Percentiles rank a stretch among this genome's conserved stretches.
Conservation (phyloP, 129 eudicot genomes). For the Pulicaria dysenterica region DNA sequence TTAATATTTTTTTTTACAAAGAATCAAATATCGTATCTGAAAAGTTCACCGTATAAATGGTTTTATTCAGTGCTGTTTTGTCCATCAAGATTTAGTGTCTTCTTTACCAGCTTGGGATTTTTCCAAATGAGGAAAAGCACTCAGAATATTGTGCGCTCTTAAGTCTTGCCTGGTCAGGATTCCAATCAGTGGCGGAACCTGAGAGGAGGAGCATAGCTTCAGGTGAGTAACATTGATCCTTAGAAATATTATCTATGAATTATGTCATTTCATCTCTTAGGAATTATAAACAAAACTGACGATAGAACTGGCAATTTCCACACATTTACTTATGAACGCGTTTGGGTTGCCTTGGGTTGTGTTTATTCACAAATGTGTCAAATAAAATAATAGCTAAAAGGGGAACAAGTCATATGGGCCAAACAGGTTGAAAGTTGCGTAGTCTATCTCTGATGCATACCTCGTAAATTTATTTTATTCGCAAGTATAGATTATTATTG, state of each 20-base stretch:
- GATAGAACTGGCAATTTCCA: too few relatives aligned
- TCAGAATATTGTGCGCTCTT: slow-evolving; percentile 79
- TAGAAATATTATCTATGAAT: slow-evolving; percentile 4
- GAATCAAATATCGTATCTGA: slow-evolving; percentile 17
- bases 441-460: too few relatives aligned
- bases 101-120: slow-evolving; percentile 46
- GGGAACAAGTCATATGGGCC: too few relatives aligned
- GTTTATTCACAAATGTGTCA: too few relatives aligned
- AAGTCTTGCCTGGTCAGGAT: slow-evolving; percentile 93
- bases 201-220: slow-evolving; percentile 29
- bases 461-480: too few relatives aligned
- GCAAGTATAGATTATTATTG: too few relatives aligned
- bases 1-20: slow-evolving; percentile 11
- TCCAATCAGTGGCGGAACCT: slow-evolving; percentile 86
- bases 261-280: neutral
- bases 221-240: slow-evolving; percentile 35
- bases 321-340: too few relatives aligned
- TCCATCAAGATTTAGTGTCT: slow-evolving; percentile 32
- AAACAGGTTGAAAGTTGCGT: too few relatives aligned
- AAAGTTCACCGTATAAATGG: slow-evolving; percentile 16
- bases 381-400: too few relatives aligned
- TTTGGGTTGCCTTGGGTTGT: too few relatives aligned
- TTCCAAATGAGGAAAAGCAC: slow-evolving; percentile 53
- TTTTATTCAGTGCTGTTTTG: neutral
- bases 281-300: too few relatives aligned